Conservation (phyloP, 164 flowering plant genomes). For the Piper longum region DNA sequence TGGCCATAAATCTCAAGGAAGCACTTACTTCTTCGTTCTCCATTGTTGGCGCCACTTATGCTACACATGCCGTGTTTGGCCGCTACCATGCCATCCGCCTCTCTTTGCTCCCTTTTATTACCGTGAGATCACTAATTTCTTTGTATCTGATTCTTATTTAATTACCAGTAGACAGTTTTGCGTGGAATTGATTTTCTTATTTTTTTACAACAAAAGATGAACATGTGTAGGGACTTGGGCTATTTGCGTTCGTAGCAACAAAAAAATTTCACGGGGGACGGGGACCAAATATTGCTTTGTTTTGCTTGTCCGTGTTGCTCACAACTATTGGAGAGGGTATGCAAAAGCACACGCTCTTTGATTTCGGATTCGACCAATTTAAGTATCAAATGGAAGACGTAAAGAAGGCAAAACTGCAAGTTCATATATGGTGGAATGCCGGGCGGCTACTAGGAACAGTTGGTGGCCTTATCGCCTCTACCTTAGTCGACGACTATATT, state of each 20-base stretch:
- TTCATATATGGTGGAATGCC: constrained; percentile 10
- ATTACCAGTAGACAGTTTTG: neutral
- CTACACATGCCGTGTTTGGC: neutral
- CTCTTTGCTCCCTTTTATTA: neutral
- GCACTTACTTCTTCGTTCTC: neutral
- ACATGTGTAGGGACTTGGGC: constrained; percentile 3
- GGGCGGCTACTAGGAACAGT: constrained; percentile 7
- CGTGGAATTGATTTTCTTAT: neutral
- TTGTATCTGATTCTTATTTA: neutral
- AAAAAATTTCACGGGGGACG: too few relatives aligned
- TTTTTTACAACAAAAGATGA: neutral
- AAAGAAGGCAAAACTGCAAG: neutral
- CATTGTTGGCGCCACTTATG: neutral
- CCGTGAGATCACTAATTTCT: neutral
- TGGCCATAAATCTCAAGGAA: neutral
- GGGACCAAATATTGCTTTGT: neutral
- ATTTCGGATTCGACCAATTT: constrained; percentile 10
- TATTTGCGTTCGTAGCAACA: constrained; percentile 1
- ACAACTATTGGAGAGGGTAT: constrained; percentile 15
- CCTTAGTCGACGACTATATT: neutral
- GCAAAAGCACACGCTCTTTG: constrained; percentile 4
- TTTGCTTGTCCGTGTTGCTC: constrained; percentile 8
- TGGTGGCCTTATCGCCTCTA: constrained; percentile 4
- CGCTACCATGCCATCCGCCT: neutral
- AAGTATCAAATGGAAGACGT: neutral